Base-by-base conservation (phyloP, 306 rosid genomes). In the Geum urbanum region DNA sequence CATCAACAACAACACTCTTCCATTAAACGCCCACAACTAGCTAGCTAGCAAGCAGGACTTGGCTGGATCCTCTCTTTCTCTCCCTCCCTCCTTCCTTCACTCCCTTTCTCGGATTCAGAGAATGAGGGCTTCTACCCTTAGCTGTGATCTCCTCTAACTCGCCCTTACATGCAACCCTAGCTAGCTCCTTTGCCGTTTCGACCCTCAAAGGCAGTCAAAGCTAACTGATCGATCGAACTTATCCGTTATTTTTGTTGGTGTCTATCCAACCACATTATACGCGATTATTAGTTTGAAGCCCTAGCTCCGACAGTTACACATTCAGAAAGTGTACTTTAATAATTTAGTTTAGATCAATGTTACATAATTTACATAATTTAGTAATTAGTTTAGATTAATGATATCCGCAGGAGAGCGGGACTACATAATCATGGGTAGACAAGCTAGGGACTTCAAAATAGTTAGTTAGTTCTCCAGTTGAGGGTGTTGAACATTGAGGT, bases 1-100 rank as follows among this genome's bases (percentile, higher is more conserved):
- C 69, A 78, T 59, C 79, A 43, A 63, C 80, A 77, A 63, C 70
- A 58, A 39, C 54, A 76, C 62, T 40, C 69, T 55, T 70, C 67
- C 72, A 78, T 87, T 85, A 78, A 78, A 83, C 81, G 82, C 88
- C 81, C 83, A 78, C 86, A 77, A 63, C 78, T 69, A 79, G 70
- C 82, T 16, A 8, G 19, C 78, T 69, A 79, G 70, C 82, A 24
- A 8, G 19, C 66, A 65, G 67, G 22, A 40, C 12, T 11, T 45
- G 65, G 65, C 40, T 18, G 65, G 65, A 60, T 60, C 65, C 44
- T 53, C 64, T 65, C 46, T 41, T 46, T 57, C 62, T 69, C 74
- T 40, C 57, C 63, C 74, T 63, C 52, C 66, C 47, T 48, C 71
- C 74, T 4, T 32, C 37, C 37, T 32, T 40, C 57, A 63, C 74